Evolutionary conservation across 2,329 filamentous ascomycete genomes (phyloP).

Genomic region (Ceratocystis destructans): DNA sequence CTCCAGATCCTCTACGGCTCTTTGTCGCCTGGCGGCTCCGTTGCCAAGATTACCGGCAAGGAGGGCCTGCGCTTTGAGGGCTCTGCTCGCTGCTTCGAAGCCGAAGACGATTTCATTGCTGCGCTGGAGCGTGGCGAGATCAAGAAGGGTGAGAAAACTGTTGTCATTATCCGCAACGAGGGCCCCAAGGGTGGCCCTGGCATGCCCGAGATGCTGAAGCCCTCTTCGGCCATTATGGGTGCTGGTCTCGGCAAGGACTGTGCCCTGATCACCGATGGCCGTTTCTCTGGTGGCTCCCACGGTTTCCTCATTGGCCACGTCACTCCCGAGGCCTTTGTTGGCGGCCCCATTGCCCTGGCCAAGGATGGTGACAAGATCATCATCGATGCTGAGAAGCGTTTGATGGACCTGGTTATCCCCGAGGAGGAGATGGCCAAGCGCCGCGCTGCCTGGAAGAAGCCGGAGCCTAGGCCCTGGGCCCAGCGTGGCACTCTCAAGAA

Average conservation of each 20-base stretch:
- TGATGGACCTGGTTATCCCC: constrained; percentile 52
- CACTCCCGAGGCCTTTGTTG: constrained; percentile 73
- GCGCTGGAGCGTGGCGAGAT: constrained; percentile 66
- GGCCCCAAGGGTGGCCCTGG: constrained; percentile 86
- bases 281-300: constrained; percentile 70
- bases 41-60: constrained; percentile 90
- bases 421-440: constrained; percentile 49
- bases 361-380: constrained; percentile 65
- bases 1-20: constrained; percentile 79
- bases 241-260: constrained; percentile 66
- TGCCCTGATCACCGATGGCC: constrained; percentile 58
- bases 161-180: constrained; percentile 84
- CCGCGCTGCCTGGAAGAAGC: constrained; percentile 47
- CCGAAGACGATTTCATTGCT: constrained; percentile 65
- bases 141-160: constrained; percentile 74
- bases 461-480: constrained; percentile 36
- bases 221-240: constrained; percentile 85
- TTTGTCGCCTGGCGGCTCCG: constrained; percentile 71
- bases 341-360: constrained; percentile 74
- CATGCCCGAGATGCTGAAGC: constrained; percentile 92
- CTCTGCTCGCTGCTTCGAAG: constrained; percentile 69
- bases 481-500: constrained; percentile 55
- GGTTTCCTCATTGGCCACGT: constrained; percentile 82
- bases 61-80: constrained; percentile 75
- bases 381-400: constrained; percentile 65